Percentiles rank a stretch among this genome's conserved stretches.
Evolutionary conservation across 345 rosid genomes (phyloP).

Genomic region (Salix exigua): DNA sequence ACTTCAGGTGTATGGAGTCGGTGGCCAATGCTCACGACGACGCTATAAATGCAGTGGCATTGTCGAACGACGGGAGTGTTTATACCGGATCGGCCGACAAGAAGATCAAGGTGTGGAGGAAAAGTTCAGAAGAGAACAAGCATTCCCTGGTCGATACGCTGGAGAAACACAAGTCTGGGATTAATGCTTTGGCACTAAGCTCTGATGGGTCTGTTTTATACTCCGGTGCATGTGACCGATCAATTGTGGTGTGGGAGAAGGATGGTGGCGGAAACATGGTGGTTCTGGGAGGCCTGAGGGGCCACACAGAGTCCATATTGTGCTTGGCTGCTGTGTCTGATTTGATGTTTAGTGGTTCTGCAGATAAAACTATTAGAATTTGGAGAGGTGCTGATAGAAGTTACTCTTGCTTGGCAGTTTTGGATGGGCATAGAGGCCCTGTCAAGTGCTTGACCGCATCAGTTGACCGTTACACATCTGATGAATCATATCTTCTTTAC

Average conservation of each 20-base stretch:
- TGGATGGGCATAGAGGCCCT: slow-evolving; percentile 82
- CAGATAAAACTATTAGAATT: slow-evolving; percentile 68
- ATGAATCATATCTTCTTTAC: slow-evolving; percentile 46
- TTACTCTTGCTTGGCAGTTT: slow-evolving; percentile 55
- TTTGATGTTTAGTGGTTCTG: slow-evolving; percentile 79
- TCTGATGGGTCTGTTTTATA: slow-evolving; percentile 46
- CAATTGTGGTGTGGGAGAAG: slow-evolving; percentile 70
- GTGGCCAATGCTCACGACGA: slow-evolving; percentile 78
- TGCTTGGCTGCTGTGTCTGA: slow-evolving; percentile 55
- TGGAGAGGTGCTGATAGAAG: slow-evolving; percentile 50
- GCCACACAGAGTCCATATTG: slow-evolving; percentile 70
- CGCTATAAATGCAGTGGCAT: slow-evolving; percentile 72
- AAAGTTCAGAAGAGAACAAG: slow-evolving; percentile 39
- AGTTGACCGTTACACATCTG: slow-evolving; percentile 26
- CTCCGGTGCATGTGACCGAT: slow-evolving; percentile 74
- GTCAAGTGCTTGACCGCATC: slow-evolving; percentile 81
- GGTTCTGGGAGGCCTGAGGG: slow-evolving; percentile 56
- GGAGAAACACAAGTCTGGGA: slow-evolving; percentile 68
- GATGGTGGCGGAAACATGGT: slow-evolving; percentile 36
- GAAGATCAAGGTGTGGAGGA: slow-evolving; percentile 79
- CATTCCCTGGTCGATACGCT: slow-evolving; percentile 50
- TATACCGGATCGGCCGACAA: slow-evolving; percentile 88
- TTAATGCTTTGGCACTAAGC: slow-evolving; percentile 75
- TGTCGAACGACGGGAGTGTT: slow-evolving; percentile 53
- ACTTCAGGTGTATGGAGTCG: slow-evolving; percentile 83